Evolutionary conservation across 192 early-diverging fungal species (phyloP).

Genomic region (Kickxella alabastrina): DNA sequence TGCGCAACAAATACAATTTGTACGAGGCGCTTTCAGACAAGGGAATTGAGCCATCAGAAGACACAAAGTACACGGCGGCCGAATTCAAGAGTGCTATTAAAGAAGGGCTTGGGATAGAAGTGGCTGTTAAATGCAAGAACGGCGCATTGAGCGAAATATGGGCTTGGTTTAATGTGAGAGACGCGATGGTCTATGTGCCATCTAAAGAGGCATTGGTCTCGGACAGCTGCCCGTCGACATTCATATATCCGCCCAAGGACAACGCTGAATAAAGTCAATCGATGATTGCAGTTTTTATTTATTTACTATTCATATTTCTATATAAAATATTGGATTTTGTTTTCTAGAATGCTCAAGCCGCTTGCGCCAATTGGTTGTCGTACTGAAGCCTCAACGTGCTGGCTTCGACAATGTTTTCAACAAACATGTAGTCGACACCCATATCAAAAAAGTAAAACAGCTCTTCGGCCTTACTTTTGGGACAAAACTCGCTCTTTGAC

Average conservation of each 20-base stretch:
- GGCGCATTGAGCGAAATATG: constrained; percentile 32
- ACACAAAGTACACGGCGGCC: constrained; percentile 24
- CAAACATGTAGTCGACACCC: constrained; percentile 49
- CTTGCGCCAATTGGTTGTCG: constrained; percentile 2
- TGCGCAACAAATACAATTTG: constrained; percentile 59
- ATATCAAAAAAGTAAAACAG: constrained; percentile 36
- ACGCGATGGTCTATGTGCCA: constrained; percentile 1
- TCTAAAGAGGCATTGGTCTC: background rate
- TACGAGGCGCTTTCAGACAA: constrained; percentile 50
- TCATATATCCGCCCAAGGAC: constrained; percentile 1
- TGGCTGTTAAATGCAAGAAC: constrained; percentile 34
- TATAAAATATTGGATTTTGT: background rate
- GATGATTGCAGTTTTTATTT: background rate
- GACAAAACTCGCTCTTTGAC: constrained; percentile 13
- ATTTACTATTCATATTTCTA: background rate
- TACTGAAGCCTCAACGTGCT: constrained; percentile 13
- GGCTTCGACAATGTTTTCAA: constrained; percentile 47
- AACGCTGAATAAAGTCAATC: background rate
- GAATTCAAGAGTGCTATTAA: constrained; percentile 32
- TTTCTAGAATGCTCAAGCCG: background rate
- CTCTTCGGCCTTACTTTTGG: constrained; percentile 19
- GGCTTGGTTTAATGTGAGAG: constrained; percentile 43
- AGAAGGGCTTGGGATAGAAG: constrained; percentile 29
- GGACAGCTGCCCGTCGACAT: background rate
- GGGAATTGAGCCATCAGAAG: constrained; percentile 40